Conservation (phyloP, 345 rosid species). For the Brassica nigra region DNA sequence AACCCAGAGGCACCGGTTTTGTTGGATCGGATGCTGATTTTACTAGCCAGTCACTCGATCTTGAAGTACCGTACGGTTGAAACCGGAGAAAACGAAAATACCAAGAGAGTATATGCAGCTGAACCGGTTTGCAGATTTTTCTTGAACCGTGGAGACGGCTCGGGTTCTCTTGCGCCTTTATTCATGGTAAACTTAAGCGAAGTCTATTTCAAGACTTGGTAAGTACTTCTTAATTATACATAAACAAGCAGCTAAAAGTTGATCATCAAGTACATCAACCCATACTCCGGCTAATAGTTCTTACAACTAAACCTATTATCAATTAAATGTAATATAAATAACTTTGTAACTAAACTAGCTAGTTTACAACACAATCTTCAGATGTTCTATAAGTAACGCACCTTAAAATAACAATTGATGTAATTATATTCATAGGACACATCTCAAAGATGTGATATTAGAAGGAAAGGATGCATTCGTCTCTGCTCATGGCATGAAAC, state of each 20-base stretch:
- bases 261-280: too few relatives aligned
- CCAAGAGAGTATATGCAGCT: constrained; percentile 27
- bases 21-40: constrained; percentile 57
- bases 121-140: constrained; percentile 29
- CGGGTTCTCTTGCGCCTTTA: constrained; percentile 21
- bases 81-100: neutral
- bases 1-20: constrained; percentile 38
- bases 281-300: neutral
- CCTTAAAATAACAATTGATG: neutral
- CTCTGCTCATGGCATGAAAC: constrained; percentile 13
- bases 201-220: constrained; percentile 30
- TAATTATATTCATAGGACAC: neutral
- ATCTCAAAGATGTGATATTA: constrained; percentile 34
- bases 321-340: neutral
- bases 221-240: neutral
- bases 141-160: constrained; percentile 21
- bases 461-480: constrained; percentile 61
- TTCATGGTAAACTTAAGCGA: constrained; percentile 14
- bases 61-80: constrained; percentile 42
- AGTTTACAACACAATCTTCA: neutral
- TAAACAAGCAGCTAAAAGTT: neutral
- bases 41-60: constrained; percentile 48
- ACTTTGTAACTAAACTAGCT: neutral
- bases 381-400: neutral
- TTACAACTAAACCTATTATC: neutral